These are phyloP conservation scores for Diaporthe citrichinensis DNA, from an alignment of 2,329 filamentous ascomycete genomes.

Conservation along the genomic window DNA sequence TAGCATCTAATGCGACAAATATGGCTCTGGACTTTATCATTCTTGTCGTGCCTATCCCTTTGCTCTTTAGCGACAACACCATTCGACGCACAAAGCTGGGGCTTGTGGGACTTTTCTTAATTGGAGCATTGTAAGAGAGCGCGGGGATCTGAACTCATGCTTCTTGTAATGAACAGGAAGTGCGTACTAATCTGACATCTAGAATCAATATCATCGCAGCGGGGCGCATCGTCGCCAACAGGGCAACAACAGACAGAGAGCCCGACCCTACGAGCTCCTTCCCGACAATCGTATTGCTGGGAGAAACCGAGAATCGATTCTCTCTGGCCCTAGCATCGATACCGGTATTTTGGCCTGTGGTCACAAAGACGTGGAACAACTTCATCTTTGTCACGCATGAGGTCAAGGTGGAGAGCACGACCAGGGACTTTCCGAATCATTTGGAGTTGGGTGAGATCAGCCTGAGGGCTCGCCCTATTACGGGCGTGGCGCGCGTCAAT, in stretches of 20 bases:
- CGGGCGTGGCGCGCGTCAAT: not conserved
- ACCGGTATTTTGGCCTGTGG: slow-evolving; percentile 4
- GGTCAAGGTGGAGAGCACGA: not conserved
- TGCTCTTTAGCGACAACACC: not conserved
- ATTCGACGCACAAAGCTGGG: not conserved
- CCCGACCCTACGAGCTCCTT: slow-evolving; percentile 2
- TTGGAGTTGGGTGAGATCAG: not conserved
- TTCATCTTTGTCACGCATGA: slow-evolving; percentile 8
- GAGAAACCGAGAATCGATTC: slow-evolving; percentile 7
- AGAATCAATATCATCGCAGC: slow-evolving; percentile 12
- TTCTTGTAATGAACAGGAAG: not conserved
- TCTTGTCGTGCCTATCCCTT: not conserved
- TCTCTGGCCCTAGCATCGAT: not conserved
- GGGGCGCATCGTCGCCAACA: not conserved
- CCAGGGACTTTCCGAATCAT: not conserved
- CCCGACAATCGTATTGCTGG: not conserved
- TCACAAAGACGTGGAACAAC: slow-evolving; percentile 17
- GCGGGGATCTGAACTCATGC: not conserved
- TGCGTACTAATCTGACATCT: not conserved
- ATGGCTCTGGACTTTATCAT: slow-evolving; percentile 13
- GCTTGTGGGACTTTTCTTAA: not conserved
- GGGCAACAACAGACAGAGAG: not conserved
- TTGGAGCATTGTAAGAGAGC: not conserved
- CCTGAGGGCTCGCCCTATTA: not conserved
- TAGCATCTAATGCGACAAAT: slow-evolving; percentile 2